Base-by-base conservation (phyloP, 116 monocot species). In the Thalassia testudinum region DNA sequence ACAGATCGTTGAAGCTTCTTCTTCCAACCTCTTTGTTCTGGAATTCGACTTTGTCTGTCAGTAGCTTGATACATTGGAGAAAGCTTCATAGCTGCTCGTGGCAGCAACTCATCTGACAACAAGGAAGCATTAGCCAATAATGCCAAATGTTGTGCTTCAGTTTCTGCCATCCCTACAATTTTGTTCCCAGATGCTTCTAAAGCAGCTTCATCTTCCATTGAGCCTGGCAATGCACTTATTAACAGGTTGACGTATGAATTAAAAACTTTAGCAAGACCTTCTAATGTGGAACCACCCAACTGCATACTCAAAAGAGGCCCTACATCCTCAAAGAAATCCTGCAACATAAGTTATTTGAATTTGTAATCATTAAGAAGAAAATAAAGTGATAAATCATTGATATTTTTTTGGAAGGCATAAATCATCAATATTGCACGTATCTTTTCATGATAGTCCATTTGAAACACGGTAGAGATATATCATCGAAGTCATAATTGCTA, bases 261-360 rank as follows among this genome's bases (percentile, higher is more conserved):
- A 47, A 99, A 90, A 43, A 80, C 90, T 72, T 82, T 71, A 12
- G 76, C 62, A 69, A 99, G 82, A 25, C 97, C 90, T 64, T 86
- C 86, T 72, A 99, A 68, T 19, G 86, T 77, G 26, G 82, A 82
- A 49, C 82, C 77, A 48, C 82, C 82, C 45, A 90, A 71, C 29
- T 99, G 97, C 79, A 90, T 77, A 42, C 80, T 99, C 47, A 86
- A 49, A 29, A 99, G 75, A 54, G 97, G 97, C 12, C 97, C 82
- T 27, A 86, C 90, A 61, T 99, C 97, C 70, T 99, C 97, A 52
- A 99, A 77, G 56, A 99, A 89, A 71, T 99, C 97, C 97, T 99
- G 68, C 44, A 72, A 72, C 64, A 57, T 8, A 15, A 42, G 11
- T 34, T 34, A 34, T 10, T 34, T 34, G 30, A 34, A 34, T 34